These are phyloP conservation scores for Nowakowskiella sp. DNA, from an alignment of 192 early-diverging fungal species.

Conservation along the genomic window DNA sequence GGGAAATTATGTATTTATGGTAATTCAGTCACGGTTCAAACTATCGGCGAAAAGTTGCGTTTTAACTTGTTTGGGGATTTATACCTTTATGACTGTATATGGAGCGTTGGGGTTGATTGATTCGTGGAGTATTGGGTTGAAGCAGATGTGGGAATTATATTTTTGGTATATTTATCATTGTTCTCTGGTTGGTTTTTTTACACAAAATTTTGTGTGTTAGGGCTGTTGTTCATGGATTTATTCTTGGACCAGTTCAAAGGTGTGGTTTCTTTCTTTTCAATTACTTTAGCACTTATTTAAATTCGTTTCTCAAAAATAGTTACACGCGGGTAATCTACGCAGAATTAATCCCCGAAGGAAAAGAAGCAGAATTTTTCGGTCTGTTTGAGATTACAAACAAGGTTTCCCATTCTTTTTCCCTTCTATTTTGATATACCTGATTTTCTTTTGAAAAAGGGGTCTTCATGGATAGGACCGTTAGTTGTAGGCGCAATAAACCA, in stretches of 20 bases:
- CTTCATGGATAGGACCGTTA: conserved; percentile 61
- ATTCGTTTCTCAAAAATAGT: conserved; percentile 1
- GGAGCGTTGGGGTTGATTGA: too few relatives aligned
- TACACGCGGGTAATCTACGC: conserved; percentile 57
- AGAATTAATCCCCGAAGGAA: conserved; percentile 55
- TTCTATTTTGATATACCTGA: background rate
- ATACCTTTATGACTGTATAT: conserved; percentile 50
- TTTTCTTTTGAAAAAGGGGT: conserved; percentile 45
- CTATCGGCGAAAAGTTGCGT: conserved; percentile 45
- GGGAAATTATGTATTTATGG: conserved; percentile 47
- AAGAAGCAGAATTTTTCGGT: conserved; percentile 62
- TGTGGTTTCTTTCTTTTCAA: conserved; percentile 3
- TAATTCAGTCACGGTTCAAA: conserved; percentile 40
- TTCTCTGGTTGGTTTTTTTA: conserved; percentile 54
- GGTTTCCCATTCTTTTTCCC: conserved; percentile 1
- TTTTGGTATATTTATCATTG: too few relatives aligned
- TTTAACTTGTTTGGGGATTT: conserved; percentile 37
- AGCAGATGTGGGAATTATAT: too few relatives aligned
- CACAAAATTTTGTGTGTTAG: conserved; percentile 43
- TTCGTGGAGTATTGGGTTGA: too few relatives aligned
- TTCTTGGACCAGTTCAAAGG: conserved; percentile 48
- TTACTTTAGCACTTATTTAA: background rate
- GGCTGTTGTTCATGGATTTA: conserved; percentile 53
- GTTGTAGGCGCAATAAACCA: conserved; percentile 57
- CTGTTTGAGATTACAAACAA: conserved; percentile 56